phyloP scores from a whole-genome alignment of 331 rosid species.

The Prunus yedoensis region DNA sequence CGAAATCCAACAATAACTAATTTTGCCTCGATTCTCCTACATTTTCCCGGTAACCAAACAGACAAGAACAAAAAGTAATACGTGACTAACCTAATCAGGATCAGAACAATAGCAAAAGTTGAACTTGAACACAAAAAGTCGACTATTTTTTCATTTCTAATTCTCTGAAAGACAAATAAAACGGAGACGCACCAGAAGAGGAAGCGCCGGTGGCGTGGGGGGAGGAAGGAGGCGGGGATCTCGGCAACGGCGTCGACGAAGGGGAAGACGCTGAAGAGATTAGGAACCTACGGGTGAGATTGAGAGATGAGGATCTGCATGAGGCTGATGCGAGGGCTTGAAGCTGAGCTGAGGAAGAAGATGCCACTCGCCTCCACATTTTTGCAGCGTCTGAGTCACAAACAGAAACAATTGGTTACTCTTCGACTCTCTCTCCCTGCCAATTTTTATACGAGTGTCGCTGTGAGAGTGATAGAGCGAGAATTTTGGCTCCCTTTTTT shows the following conservation, averaged over 20 bases:
- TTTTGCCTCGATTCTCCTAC: neutral
- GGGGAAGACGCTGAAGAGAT: slow-evolving; percentile 10
- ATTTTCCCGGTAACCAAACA: slow-evolving; percentile 1
- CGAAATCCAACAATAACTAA: neutral
- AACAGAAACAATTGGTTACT: neutral
- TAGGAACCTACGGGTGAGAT: slow-evolving; percentile 18
- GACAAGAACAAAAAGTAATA: neutral
- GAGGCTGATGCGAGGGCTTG: slow-evolving; percentile 12
- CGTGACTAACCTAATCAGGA: neutral
- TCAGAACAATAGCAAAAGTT: neutral
- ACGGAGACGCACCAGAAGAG: slow-evolving; percentile 3
- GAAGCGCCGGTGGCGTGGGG: slow-evolving; percentile 3
- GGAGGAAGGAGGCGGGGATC: neutral
- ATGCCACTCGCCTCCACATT: slow-evolving; percentile 35
- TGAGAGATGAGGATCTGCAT: slow-evolving; percentile 15
- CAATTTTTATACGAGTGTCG: neutral
- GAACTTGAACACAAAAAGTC: neutral
- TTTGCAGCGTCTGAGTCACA: neutral
- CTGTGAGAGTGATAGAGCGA: neutral
- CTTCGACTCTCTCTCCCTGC: neutral
- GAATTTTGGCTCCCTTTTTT: neutral
- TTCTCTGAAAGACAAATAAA: neutral
- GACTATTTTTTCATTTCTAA: neutral
- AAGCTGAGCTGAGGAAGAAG: slow-evolving; percentile 16
- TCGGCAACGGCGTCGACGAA: slow-evolving; percentile 10